A percentile compares a stretch with the other conserved stretches of the same genome.
Evolutionary conservation across 2,329 filamentous ascomycete species (phyloP).

Genomic region (Fusarium kyushuense): DNA sequence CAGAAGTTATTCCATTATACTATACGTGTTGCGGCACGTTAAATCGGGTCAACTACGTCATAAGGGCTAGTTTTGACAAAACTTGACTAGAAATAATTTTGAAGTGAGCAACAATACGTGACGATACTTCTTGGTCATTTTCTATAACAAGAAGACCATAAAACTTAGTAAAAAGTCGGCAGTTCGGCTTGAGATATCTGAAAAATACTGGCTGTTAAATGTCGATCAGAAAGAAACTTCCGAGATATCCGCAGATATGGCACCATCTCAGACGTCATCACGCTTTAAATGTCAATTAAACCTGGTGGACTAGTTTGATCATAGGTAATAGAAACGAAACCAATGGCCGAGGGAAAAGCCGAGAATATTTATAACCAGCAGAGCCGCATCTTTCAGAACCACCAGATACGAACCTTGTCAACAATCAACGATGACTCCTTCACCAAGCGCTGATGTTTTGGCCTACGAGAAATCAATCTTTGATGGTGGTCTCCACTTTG

Average conservation of each 20-base stretch:
- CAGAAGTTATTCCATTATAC: too few relatives aligned
- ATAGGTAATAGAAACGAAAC: not conserved
- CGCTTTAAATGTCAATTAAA: not conserved
- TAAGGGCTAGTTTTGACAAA: too few relatives aligned
- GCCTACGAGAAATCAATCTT: conserved; percentile 21
- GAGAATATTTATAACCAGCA: not conserved
- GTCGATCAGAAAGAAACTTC: not conserved
- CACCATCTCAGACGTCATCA: not conserved
- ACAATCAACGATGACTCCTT: not conserved
- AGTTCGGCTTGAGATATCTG: not conserved
- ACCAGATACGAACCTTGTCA: not conserved
- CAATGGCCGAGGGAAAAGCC: not conserved
- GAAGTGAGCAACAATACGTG: not conserved
- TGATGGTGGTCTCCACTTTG: conserved; percentile 17
- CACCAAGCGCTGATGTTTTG: conserved; percentile 20
- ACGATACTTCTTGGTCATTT: too few relatives aligned
- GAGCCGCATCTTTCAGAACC: not conserved
- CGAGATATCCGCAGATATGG: not conserved
- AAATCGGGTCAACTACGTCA: conserved; percentile 5
- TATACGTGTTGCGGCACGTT: not conserved
- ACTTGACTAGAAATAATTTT: too few relatives aligned
- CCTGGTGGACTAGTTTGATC: not conserved
- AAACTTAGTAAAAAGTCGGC: too few relatives aligned
- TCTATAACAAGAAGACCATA: too few relatives aligned
- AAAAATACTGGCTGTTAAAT: too few relatives aligned